Conservation (phyloP, 2,329 filamentous ascomycete genomes). For the Fusarium pseudoanthophilum region DNA sequence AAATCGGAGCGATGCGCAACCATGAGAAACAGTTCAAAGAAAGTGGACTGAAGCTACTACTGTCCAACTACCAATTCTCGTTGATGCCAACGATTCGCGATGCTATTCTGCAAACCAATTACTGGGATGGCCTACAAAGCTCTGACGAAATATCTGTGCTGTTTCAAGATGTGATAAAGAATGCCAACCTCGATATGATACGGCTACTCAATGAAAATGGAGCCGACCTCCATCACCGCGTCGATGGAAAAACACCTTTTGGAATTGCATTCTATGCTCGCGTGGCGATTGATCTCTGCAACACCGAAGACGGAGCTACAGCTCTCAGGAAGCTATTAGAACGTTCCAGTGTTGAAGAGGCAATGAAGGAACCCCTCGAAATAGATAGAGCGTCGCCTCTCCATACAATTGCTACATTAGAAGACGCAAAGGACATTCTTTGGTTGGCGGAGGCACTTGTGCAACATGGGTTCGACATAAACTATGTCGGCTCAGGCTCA, state of each 20-base stretch:
- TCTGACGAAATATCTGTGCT: neutral
- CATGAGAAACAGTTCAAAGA: neutral
- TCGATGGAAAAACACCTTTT: neutral
- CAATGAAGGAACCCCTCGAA: neutral
- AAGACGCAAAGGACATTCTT: fast-evolving
- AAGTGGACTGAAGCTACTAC: neutral
- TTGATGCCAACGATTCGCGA: neutral
- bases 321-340: neutral
- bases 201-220: neutral
- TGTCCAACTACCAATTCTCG: fast-evolving
- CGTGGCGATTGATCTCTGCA: neutral
- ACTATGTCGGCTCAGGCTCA: too few relatives aligned
- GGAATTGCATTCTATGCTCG: neutral
- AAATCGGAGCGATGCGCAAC: neutral
- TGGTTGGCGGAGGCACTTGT: neutral
- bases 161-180: neutral
- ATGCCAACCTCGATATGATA: neutral
- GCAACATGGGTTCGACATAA: too few relatives aligned
- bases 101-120: neutral
- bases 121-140: neutral
- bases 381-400: neutral
- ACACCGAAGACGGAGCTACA: fast-evolving
- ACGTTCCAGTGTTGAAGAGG: neutral
- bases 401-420: neutral
- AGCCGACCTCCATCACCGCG: neutral